phyloP scores from a whole-genome alignment of 306 rosid species.

The Casuarina equisetifolia region DNA sequence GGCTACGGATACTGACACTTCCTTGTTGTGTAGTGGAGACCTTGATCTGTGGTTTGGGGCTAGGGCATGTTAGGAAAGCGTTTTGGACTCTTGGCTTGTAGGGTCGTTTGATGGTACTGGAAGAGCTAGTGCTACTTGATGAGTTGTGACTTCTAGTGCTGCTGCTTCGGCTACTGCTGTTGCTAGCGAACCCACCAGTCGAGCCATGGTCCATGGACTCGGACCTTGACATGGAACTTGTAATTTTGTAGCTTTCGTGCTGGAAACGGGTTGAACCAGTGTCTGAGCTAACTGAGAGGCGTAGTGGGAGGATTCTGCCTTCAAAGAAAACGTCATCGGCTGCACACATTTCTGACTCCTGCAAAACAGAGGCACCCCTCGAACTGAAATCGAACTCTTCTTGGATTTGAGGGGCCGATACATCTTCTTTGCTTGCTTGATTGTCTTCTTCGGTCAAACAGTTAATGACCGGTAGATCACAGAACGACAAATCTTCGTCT shows the following conservation, averaged over 20 bases:
- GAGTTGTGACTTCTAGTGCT: conserved; percentile 52
- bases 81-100: conserved; percentile 45
- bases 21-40: conserved; percentile 26
- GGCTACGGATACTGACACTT: conserved; percentile 34
- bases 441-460: conserved; percentile 23
- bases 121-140: conserved; percentile 46
- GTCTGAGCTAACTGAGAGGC: conserved; percentile 55
- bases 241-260: neutral
- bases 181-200: conserved; percentile 28
- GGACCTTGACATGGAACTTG: conserved; percentile 31
- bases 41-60: conserved; percentile 72
- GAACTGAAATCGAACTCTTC: conserved; percentile 59
- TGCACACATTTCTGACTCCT: conserved; percentile 56
- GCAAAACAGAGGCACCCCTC: conserved; percentile 29
- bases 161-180: conserved; percentile 54
- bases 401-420: conserved; percentile 27
- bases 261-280: conserved; percentile 16
- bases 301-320: conserved; percentile 77
- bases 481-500: conserved; percentile 66
- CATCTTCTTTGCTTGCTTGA: conserved; percentile 15
- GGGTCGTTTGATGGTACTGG: conserved; percentile 24
- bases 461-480: conserved; percentile 60
- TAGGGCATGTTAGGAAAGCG: conserved; percentile 72
- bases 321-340: conserved; percentile 82
- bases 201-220: conserved; percentile 41